Base-by-base conservation (phyloP, 352 stramenopile species). In the Pythium brassicae region DNA sequence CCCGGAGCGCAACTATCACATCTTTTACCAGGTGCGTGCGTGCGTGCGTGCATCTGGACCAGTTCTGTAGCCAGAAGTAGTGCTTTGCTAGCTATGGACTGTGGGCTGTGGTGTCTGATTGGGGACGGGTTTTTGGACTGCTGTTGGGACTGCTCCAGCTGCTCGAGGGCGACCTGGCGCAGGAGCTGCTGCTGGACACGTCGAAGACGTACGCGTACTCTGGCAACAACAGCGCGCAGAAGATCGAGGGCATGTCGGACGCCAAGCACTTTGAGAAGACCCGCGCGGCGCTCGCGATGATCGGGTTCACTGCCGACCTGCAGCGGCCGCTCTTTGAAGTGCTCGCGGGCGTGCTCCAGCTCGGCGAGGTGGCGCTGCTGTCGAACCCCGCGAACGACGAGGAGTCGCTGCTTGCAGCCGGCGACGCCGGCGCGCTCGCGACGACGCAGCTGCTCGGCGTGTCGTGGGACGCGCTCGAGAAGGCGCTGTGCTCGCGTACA, bases 1-100 rank as follows among this genome's bases (percentile, higher is more conserved):
- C 3, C 78, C 89, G 2, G 96, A 99, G 68, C 74, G 96, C 25
- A 98, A 98, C 67, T 98, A 98, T 72, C 94, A 98, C 73, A 98
- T 99, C 61, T 98, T 98, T 66, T 98, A 98, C 68, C 85, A 98
- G 49, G 50, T 62, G 29, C 37, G 3, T 22, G n/a, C n/a, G n/a
- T n/a, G 10, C 42, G 19, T 50, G 19, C 20, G 22, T 27, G 43
- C 22, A 25, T 40, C n/a, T n/a, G n/a, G n/a, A n/a, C n/a, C n/a
- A n/a, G n/a, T n/a, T n/a, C n/a, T n/a, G n/a, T n/a, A n/a, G n/a
- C n/a, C n/a, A n/a, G n/a, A n/a, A n/a, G n/a, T n/a, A n/a, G n/a
- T n/a, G n/a, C n/a, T n/a, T n/a, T n/a, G n/a, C n/a, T n/a, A n/a
- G n/a, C n/a, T n/a, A n/a, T n/a, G n/a, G n/a, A n/a, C n/a, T n/a